A percentile compares a stretch with the other conserved stretches of the same genome.
Evolutionary conservation across 257 asterid species (phyloP).

Genomic region (Fraxinus anomala): DNA sequence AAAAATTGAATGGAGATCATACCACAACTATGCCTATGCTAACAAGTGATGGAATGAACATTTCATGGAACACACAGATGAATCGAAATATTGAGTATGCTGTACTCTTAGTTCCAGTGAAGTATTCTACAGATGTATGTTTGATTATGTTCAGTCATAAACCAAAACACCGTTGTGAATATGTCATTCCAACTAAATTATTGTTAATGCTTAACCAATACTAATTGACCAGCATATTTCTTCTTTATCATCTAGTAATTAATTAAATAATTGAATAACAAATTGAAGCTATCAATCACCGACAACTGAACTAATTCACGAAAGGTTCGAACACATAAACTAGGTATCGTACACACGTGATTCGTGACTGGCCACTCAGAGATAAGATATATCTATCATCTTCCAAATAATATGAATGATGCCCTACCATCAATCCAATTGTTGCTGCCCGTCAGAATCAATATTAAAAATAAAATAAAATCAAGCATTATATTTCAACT

Average conservation of each 20-base stretch:
- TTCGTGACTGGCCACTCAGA: neutral
- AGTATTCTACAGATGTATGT: neutral
- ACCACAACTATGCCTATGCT: neutral
- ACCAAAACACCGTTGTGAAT: neutral
- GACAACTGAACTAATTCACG: neutral
- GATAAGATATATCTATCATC: neutral
- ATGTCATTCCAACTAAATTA: neutral
- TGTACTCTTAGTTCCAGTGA: neutral
- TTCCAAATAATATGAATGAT: neutral
- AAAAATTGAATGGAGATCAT: neutral
- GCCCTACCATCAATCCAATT: neutral
- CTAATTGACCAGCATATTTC: neutral
- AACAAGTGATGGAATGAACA: neutral
- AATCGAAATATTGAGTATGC: neutral
- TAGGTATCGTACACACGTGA: neutral
- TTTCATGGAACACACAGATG: neutral
- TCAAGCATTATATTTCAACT: neutral
- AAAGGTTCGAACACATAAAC: neutral
- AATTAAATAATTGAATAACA: neutral
- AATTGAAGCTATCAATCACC: neutral
- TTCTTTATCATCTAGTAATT: neutral
- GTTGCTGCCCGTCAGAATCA: neutral
- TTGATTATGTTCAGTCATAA: slow-evolving; percentile 4
- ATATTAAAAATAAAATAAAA: neutral
- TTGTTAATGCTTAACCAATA: neutral